A percentile compares a stretch with the other conserved stretches of the same genome.
These are phyloP conservation scores for Comarum palustre DNA, from an alignment of 306 rosid genomes.

Conservation along the genomic window DNA sequence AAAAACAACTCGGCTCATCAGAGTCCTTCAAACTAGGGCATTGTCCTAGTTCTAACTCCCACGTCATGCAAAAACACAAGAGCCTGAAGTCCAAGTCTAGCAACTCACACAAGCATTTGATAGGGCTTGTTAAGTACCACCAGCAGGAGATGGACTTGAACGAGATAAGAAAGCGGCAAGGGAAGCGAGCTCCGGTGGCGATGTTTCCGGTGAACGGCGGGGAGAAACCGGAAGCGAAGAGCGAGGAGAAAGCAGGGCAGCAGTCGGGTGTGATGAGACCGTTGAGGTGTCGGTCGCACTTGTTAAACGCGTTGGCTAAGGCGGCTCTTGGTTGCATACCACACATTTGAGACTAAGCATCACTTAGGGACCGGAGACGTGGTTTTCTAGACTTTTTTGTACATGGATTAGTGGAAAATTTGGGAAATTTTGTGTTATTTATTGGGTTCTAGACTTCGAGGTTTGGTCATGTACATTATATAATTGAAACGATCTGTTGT, in stretches of 20 bases:
- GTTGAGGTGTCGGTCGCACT: conserved; percentile 27
- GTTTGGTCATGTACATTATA: not conserved
- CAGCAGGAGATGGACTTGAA: conserved; percentile 41
- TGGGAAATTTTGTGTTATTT: not conserved
- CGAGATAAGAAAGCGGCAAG: conserved; percentile 42
- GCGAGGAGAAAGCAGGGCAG: conserved; percentile 18
- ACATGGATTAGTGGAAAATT: not conserved
- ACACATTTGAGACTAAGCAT: conserved; percentile 9
- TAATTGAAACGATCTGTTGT: no score
- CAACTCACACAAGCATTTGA: conserved; percentile 26
- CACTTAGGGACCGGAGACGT: conserved; percentile 2
- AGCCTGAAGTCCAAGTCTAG: conserved; percentile 2
- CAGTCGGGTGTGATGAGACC: conserved; percentile 28
- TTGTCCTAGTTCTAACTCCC: not conserved
- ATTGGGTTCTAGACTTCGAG: not conserved
- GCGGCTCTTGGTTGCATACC: conserved; percentile 33
- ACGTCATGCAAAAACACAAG: not conserved
- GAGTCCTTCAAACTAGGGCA: conserved; percentile 19
- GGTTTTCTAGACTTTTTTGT: not conserved
- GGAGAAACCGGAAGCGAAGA: conserved; percentile 4
- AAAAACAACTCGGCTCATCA: not conserved
- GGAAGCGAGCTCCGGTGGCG: conserved; percentile 22
- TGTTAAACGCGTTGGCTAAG: conserved; percentile 27
- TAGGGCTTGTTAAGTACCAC: conserved; percentile 36
- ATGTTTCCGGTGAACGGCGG: conserved; percentile 28